Conservation (phyloP, 176 grass and related monocot genomes). For the Bromus sterilis region DNA sequence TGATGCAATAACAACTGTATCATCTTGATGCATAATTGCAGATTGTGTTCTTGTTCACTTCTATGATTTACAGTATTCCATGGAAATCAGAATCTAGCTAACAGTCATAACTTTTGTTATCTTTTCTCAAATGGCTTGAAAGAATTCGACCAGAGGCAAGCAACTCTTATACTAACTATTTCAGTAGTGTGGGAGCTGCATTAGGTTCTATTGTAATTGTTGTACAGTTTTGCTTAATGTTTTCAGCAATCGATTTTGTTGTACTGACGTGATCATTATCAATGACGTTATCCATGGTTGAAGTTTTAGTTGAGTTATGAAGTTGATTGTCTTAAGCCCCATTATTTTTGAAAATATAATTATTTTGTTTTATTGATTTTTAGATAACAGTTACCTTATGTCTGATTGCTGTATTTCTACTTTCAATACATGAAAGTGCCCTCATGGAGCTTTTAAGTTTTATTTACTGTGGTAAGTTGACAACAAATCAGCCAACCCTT, state of each 20-base stretch:
- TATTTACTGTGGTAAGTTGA: conserved; percentile 86
- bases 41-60: too few species aligned
- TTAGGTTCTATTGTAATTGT: neutral
- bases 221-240: neutral
- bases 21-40: too few species aligned
- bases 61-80: too few species aligned
- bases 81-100: too few species aligned
- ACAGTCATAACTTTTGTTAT: conserved; percentile 37
- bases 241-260: neutral
- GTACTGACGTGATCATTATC: neutral
- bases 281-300: neutral
- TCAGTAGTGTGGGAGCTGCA: conserved; percentile 63
- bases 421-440: conserved; percentile 81
- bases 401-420: conserved; percentile 18
- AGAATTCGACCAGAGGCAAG: conserved; percentile 96
- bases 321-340: neutral
- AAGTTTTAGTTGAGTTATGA: neutral
- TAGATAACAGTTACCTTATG: neutral
- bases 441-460: conserved; percentile 83
- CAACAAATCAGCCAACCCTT: conserved; percentile 46
- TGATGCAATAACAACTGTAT: too few species aligned
- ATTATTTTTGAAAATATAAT: neutral
- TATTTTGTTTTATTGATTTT: neutral
- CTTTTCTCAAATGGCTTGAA: conserved; percentile 99
- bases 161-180: conserved; percentile 76